Percentiles rank a stretch among this genome's conserved stretches.
Conservation (phyloP, 1,284 basidiomycete genomes). For the Pseudozyma hubeiensis region DNA sequence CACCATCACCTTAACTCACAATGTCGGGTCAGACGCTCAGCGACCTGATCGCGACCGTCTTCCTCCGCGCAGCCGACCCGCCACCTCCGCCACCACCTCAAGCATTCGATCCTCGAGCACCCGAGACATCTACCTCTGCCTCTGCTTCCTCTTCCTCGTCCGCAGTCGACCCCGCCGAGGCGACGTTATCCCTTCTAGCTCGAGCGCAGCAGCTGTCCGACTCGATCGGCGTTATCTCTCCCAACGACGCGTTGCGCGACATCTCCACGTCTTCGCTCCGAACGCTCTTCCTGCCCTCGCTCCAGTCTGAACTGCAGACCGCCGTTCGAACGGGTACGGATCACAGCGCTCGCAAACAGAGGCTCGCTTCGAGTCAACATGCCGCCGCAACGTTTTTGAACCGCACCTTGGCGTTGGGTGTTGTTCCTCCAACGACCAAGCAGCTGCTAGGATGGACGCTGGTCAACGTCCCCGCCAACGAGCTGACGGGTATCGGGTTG, state of each 20-base stretch:
- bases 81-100: constrained; percentile 30
- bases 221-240: constrained; percentile 49
- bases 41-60: constrained; percentile 36
- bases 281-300: constrained; percentile 52
- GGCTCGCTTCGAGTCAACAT: constrained; percentile 22
- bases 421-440: constrained; percentile 34
- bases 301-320: constrained; percentile 41
- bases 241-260: constrained; percentile 54
- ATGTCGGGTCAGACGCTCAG: constrained; percentile 44
- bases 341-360: constrained; percentile 17
- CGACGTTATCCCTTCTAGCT: constrained; percentile 21
- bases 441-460: constrained; percentile 21
- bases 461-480: constrained; percentile 6
- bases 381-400: constrained; percentile 37
- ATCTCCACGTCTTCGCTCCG: constrained; percentile 59
- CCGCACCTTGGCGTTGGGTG: constrained; percentile 19
- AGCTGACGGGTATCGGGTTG: constrained; percentile 10
- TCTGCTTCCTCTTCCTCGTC: constrained; percentile 15
- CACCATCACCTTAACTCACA: neutral
- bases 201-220: constrained; percentile 48
- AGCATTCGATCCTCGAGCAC: constrained; percentile 24
- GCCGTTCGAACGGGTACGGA: constrained; percentile 18
- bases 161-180: constrained; percentile 15
- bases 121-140: constrained; percentile 12
- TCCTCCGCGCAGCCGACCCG: constrained; percentile 31